These are phyloP conservation scores for Ceriops zippeliana DNA, from an alignment of 345 rosid genomes.

Conservation along the genomic window DNA sequence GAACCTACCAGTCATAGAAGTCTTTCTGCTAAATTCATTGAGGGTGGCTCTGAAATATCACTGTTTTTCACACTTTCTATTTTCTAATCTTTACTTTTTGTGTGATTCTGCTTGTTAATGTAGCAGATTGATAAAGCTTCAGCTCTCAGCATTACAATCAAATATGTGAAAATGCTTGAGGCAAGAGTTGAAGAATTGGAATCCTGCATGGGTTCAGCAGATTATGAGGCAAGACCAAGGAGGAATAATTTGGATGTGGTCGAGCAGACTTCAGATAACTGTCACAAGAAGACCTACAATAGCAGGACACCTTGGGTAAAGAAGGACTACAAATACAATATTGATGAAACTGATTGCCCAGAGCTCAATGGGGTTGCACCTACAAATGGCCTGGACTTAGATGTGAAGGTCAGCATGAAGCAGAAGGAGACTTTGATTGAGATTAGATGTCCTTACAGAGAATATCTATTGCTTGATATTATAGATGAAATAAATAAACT, in stretches of 20 bases:
- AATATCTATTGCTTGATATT: constrained; percentile 63
- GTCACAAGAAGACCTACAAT: constrained; percentile 31
- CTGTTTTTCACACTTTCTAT: not conserved
- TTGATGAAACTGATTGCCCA: constrained; percentile 34
- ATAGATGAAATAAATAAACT: constrained; percentile 71
- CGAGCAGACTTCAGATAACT: constrained; percentile 73
- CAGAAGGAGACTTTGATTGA: constrained; percentile 59
- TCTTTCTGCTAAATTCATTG: too few species aligned
- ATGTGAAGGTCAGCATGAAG: constrained; percentile 44
- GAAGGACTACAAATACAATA: constrained; percentile 39
- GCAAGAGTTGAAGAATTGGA: constrained; percentile 78
- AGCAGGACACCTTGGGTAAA: constrained; percentile 40
- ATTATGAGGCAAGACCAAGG: constrained; percentile 41
- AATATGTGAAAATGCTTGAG: constrained; percentile 66
- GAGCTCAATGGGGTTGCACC: constrained; percentile 25
- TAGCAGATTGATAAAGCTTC: constrained; percentile 60
- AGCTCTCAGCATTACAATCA: constrained; percentile 58
- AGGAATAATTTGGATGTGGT: constrained; percentile 39
- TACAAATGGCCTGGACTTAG: constrained; percentile 24
- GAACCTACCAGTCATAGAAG: too few species aligned
- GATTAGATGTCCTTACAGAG: constrained; percentile 63
- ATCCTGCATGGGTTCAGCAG: constrained; percentile 63
- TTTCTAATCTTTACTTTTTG: not conserved
- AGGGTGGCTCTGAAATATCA: too few species aligned
- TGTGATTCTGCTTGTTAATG: constrained; percentile 9